A percentile compares a stretch with the other conserved stretches of the same genome.
These are phyloP conservation scores for Cryptococcus deneoformans DNA, from an alignment of 1,284 basidiomycete species.

Conservation along the genomic window DNA sequence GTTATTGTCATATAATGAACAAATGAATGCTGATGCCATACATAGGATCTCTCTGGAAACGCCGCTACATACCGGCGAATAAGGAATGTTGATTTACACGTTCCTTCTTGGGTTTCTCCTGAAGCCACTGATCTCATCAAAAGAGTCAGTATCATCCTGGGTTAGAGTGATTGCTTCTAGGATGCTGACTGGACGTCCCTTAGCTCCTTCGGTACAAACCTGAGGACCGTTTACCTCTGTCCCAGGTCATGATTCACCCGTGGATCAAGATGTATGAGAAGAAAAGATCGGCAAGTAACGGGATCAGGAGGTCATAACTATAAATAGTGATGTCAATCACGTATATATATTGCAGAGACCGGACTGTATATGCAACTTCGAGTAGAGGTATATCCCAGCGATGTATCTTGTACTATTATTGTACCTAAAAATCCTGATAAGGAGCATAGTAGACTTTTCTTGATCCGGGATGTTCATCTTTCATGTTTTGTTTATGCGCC, in stretches of 20 bases:
- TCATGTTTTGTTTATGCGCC: no score
- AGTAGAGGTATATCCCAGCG: no score
- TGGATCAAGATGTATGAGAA: conserved; percentile 82
- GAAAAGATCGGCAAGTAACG: conserved; percentile 24
- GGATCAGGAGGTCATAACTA: conserved; percentile 9
- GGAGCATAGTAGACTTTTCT: no score
- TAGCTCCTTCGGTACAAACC: conserved; percentile 88
- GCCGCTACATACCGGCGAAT: conserved; percentile 81
- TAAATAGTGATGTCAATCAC: no score
- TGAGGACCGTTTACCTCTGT: conserved; percentile 72
- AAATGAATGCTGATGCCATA: neutral
- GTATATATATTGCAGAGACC: no score
- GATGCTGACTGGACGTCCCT: no score
- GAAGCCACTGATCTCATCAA: conserved; percentile 67
- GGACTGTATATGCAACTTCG: no score
- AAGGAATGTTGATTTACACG: conserved; percentile 64
- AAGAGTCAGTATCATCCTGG: conserved; percentile 20
- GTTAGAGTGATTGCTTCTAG: no score
- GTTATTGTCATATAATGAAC: neutral
- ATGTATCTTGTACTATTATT: neutral
- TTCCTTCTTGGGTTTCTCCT: conserved; percentile 63
- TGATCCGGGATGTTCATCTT: no score
- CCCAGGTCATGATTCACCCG: conserved; percentile 79
- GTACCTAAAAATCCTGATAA: neutral
- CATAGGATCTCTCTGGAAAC: conserved; percentile 11